phyloP scores from a whole-genome alignment of 768 basidiomycete genomes.

The Lactarius vividus region DNA sequence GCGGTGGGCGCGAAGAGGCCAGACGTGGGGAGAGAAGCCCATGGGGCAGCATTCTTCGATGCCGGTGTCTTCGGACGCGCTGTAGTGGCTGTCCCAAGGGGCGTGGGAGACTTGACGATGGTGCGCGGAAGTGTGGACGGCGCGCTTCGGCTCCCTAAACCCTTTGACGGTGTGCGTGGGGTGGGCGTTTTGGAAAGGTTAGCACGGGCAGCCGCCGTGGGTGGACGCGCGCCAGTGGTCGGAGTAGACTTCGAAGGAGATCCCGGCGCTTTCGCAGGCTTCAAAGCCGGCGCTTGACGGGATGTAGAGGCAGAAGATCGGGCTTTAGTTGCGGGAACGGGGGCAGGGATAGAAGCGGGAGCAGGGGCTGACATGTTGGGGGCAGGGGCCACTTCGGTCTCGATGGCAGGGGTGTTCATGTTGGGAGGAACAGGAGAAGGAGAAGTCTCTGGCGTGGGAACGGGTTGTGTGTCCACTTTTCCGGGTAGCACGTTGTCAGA shows the following conservation, averaged over 20 bases:
- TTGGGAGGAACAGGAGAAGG: not conserved
- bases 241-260: slow-evolving; percentile 34
- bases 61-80: slow-evolving; percentile 35
- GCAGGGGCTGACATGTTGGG: slow-evolving; percentile 14
- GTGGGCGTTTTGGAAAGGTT: slow-evolving; percentile 26
- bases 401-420: not conserved
- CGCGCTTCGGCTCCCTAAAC: slow-evolving; percentile 24
- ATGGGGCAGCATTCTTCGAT: slow-evolving; percentile 6
- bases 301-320: slow-evolving; percentile 14
- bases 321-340: slow-evolving; percentile 20
- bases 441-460: not conserved
- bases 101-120: slow-evolving; percentile 34
- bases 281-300: slow-evolving; percentile 4
- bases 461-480: not conserved
- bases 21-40: slow-evolving; percentile 40
- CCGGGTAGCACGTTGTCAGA: not conserved
- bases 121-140: slow-evolving; percentile 27
- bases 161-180: slow-evolving; percentile 28
- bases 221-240: slow-evolving; percentile 15
- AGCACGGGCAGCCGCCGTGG: slow-evolving; percentile 18
- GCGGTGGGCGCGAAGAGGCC: slow-evolving; percentile 82
- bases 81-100: slow-evolving; percentile 31
- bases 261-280: slow-evolving; percentile 14
- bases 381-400: not conserved
- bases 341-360: slow-evolving; percentile 26